phyloP scores from a whole-genome alignment of 176 grass and related monocot genomes.

The Alopecurus myosuroides region DNA sequence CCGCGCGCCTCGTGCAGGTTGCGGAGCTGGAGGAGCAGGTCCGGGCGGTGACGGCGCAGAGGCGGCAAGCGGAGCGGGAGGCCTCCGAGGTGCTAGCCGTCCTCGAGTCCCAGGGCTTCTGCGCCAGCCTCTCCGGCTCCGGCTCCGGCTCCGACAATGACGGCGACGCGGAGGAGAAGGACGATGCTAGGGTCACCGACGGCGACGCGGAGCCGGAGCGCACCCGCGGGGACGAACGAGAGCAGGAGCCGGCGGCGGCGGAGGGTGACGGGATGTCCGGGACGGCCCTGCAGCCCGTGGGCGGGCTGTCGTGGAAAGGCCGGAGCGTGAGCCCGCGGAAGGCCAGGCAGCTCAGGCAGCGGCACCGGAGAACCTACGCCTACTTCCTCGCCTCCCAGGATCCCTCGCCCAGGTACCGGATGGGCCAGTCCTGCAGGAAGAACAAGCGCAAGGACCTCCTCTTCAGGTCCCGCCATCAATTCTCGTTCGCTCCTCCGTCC shows the following conservation, averaged over 20 bases:
- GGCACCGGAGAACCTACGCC: slow-evolving; percentile 38
- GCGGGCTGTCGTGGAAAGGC: slow-evolving; percentile 85
- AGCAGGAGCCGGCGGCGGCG: neutral
- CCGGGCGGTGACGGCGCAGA: slow-evolving; percentile 55
- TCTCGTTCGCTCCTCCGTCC: no score
- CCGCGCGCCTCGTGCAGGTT: slow-evolving; percentile 38
- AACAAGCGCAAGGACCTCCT: slow-evolving; percentile 56
- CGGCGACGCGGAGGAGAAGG: neutral
- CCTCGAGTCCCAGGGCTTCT: slow-evolving; percentile 60
- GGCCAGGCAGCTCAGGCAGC: slow-evolving; percentile 58
- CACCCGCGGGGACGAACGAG: neutral
- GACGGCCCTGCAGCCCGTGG: slow-evolving; percentile 32
- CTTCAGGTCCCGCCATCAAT: neutral
- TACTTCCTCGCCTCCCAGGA: slow-evolving; percentile 36
- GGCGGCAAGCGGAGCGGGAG: slow-evolving; percentile 71
- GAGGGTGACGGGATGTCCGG: slow-evolving; percentile 37
- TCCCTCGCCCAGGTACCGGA: slow-evolving; percentile 74
- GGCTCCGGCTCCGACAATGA: slow-evolving; percentile 44
- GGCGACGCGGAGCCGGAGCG: neutral
- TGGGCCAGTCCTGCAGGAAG: slow-evolving; percentile 88
- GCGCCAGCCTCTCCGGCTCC: slow-evolving; percentile 41
- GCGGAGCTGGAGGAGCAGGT: slow-evolving; percentile 91
- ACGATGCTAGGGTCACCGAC: neutral
- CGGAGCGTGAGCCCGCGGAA: slow-evolving; percentile 65
- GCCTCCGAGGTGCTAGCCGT: slow-evolving; percentile 55